Evolutionary conservation across 2,329 filamentous ascomycete species (phyloP), one percentile per base, ranked within the genome.

Genomic region (Microsporum ferrugineum): DNA sequence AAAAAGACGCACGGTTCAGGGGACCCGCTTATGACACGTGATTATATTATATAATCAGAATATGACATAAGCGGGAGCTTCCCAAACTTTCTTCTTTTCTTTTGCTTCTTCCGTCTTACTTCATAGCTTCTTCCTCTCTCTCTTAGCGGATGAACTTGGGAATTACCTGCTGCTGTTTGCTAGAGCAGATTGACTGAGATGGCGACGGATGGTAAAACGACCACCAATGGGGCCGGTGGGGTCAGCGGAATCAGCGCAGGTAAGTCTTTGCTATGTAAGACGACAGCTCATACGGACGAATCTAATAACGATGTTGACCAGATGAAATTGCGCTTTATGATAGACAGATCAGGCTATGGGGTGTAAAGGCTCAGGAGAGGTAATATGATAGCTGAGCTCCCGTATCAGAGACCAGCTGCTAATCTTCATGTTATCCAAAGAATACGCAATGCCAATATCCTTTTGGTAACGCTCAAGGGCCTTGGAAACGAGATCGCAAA

Each of bases 301-400:
- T 23, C 55, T 43, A 27, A 29, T 39, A 17, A 33, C 29, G 17
- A 12, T 23, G 57, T 34, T 27, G 8, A 17, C 65, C 64, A 89
- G 94, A 97, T 75, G 94, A 99, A 72, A 95, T 97, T 70, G 94
- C 92, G 12, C 84, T 97, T 4, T 99, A 99, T 73, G 94, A 99
- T 76, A 87, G 94, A 57, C 94, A 99, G 73, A 96, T 99, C 69
- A 88, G 94, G 60, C 85, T 99, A 34, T 99, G 94, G 94, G 94
- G 94, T 49, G 89, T 97, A 70, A 86, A 94, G 69, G 94, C 94
- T 5, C 94, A 99, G 74, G 88, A 95, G 72, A 82, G 82, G 81
- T 83, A 70, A 69, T 71, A 61, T 17, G 39, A 43, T 10, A 7
- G 5, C 60, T 39, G 29, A 47, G 57, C 12, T 62, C 77, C 73